phyloP scores from a whole-genome alignment of 305 asterid genomes.

The Solanum aculeatissimum region DNA sequence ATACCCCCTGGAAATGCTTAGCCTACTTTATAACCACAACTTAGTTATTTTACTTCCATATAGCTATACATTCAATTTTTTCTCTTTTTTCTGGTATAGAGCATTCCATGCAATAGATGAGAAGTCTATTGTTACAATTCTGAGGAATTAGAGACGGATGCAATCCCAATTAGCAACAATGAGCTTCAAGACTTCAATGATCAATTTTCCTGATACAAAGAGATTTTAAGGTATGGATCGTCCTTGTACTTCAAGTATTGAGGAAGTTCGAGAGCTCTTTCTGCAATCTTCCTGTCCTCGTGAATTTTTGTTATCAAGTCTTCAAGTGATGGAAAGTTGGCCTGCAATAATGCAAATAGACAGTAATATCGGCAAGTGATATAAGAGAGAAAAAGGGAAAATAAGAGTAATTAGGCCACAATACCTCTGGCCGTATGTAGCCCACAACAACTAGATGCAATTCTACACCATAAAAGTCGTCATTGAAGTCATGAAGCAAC shows the following conservation, averaged over 20 bases:
- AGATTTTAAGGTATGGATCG: constrained; percentile 30
- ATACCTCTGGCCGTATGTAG: constrained; percentile 83
- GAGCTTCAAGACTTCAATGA: neutral
- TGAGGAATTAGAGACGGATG: neutral
- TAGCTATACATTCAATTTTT: neutral
- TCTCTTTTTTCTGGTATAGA: neutral
- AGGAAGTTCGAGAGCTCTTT: constrained; percentile 68
- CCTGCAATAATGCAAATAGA: constrained; percentile 20
- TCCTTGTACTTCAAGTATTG: constrained; percentile 43
- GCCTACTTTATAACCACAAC: neutral
- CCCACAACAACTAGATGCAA: constrained; percentile 71
- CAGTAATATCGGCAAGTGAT: neutral
- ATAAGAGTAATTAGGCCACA: neutral
- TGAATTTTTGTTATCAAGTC: constrained; percentile 66
- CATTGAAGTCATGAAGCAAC: constrained; percentile 81
- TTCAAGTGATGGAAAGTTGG: constrained; percentile 68
- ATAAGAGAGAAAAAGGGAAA: neutral
- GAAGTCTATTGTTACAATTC: neutral
- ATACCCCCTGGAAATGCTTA: neutral
- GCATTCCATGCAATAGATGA: neutral
- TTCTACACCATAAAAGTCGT: constrained; percentile 82
- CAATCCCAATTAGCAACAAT: neutral
- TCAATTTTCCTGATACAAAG: neutral
- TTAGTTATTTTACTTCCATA: neutral
- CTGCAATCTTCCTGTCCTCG: constrained; percentile 56